A percentile compares a stretch with the other conserved stretches of the same genome.
phyloP scores from a whole-genome alignment of 345 rosid species.

The Populus deltoides region DNA sequence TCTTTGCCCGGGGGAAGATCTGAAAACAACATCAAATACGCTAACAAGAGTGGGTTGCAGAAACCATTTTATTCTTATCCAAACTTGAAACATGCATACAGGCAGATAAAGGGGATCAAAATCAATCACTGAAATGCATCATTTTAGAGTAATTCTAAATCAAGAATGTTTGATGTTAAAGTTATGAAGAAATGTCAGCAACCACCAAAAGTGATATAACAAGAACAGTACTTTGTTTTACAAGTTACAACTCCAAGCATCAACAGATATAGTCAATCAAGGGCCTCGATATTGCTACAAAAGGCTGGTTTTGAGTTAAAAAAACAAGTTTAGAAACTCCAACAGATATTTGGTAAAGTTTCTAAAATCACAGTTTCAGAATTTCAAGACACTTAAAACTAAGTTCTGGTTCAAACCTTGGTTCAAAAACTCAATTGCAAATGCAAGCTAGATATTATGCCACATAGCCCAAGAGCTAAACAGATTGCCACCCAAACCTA shows the following conservation, averaged over 20 bases:
- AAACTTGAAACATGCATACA: neutral
- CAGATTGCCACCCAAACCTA: neutral
- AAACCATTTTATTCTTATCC: conserved; percentile 3
- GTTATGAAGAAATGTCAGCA: neutral
- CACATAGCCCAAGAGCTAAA: neutral
- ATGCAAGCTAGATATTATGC: neutral
- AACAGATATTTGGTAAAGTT: neutral
- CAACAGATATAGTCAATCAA: neutral
- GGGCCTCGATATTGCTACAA: neutral
- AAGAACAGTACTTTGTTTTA: neutral
- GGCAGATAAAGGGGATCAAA: neutral
- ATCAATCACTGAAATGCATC: neutral
- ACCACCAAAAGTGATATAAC: neutral
- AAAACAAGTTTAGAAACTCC: neutral
- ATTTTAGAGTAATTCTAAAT: neutral
- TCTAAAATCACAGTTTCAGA: neutral
- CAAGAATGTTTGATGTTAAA: neutral
- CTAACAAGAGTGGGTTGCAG: neutral
- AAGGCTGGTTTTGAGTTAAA: neutral
- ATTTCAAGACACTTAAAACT: neutral
- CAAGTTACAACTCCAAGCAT: neutral
- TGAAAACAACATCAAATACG: conserved; percentile 26
- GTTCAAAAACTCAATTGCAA: neutral
- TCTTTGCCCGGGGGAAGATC: conserved; percentile 69
- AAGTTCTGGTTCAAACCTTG: neutral